Evolutionary conservation across 177 flowering plant species (phyloP).

Genomic region (Vitis hybrid): DNA sequence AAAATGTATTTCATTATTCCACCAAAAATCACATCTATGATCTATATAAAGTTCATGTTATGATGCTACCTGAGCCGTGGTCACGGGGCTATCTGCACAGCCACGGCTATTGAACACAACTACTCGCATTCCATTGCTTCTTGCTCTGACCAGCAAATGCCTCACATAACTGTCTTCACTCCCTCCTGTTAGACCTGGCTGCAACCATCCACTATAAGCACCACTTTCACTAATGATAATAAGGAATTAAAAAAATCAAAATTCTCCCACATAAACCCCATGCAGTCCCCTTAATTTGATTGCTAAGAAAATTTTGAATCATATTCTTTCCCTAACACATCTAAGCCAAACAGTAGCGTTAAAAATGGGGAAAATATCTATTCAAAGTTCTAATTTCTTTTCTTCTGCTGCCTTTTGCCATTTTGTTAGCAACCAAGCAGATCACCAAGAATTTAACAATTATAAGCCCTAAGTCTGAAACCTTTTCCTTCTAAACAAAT

Average conservation of each 20-base stretch:
- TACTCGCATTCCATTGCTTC: slow-evolving; percentile 73
- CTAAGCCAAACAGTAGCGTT: too few relatives aligned
- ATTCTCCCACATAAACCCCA: neutral
- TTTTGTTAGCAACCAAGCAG: neutral
- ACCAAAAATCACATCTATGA: neutral
- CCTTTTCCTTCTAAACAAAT: too few relatives aligned
- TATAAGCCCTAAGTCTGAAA: too few relatives aligned
- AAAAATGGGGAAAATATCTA: too few relatives aligned
- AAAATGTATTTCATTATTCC: neutral
- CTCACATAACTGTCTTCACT: slow-evolving; percentile 85
- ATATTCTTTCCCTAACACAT: too few relatives aligned
- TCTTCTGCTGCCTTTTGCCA: neutral
- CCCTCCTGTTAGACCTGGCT: slow-evolving; percentile 98
- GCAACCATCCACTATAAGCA: slow-evolving; percentile 31
- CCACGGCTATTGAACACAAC: slow-evolving; percentile 95
- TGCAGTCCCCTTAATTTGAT: too few relatives aligned
- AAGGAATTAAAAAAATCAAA: neutral
- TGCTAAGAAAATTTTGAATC: too few relatives aligned
- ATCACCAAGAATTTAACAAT: neutral
- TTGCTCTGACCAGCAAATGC: slow-evolving; percentile 80
- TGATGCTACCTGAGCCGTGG: slow-evolving; percentile 68
- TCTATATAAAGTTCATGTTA: too few relatives aligned
- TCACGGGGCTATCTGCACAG: slow-evolving; percentile 84
- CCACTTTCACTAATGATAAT: neutral
- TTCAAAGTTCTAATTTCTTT: neutral